phyloP scores from a whole-genome alignment of 495 filamentous ascomycete genomes.

The Aspergillus heteromorphus region DNA sequence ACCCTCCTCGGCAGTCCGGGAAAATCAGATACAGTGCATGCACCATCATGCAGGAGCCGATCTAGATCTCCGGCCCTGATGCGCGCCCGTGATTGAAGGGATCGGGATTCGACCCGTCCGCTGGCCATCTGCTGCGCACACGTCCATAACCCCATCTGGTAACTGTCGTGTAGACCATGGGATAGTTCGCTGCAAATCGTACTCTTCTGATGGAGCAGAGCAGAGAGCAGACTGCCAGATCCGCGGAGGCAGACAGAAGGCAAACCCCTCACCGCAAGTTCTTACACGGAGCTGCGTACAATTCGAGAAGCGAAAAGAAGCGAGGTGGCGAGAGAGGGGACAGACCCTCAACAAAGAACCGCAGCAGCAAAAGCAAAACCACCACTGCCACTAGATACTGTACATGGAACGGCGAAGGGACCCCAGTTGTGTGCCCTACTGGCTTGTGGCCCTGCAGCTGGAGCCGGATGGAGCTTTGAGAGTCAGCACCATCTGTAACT shows the following conservation, averaged over 20 bases:
- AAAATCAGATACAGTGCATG: neutral
- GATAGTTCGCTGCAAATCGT: neutral
- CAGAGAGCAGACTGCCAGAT: neutral
- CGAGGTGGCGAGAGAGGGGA: neutral
- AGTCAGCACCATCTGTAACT: neutral
- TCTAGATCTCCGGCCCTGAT: slow-evolving; percentile 1
- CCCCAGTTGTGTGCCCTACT: too few relatives aligned
- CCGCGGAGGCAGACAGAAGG: neutral
- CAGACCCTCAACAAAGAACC: neutral
- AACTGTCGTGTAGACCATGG: neutral
- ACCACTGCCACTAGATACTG: too few relatives aligned
- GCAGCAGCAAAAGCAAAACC: neutral
- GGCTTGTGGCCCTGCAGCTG: neutral
- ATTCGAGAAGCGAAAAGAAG: neutral
- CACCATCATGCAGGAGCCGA: neutral
- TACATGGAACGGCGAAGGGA: neutral
- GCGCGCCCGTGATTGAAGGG: slow-evolving; percentile 1
- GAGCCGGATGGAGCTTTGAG: neutral
- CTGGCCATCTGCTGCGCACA: neutral
- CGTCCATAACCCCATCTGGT: neutral
- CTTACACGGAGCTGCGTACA: too few relatives aligned
- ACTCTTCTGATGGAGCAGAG: neutral
- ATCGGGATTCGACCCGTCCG: neutral
- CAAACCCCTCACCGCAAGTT: slow-evolving; percentile 1
- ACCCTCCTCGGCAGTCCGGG: neutral